Conservation (phyloP, 2,329 filamentous ascomycete genomes). For the Calonectria naviculata region DNA sequence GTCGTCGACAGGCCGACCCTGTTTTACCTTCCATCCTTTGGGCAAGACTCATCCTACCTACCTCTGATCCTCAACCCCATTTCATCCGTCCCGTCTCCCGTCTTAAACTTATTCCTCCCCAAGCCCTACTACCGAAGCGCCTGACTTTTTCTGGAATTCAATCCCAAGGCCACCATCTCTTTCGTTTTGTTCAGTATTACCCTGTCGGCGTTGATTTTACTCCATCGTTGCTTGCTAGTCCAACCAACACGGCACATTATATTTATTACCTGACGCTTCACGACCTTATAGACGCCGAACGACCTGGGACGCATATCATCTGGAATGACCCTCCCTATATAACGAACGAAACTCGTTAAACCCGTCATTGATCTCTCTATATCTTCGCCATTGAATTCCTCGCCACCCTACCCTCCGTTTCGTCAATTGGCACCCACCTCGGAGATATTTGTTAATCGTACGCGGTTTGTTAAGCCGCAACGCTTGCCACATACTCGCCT, state of each 20-base stretch:
- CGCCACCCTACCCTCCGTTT: background rate
- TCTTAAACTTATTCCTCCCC: constrained; percentile 23
- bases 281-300: background rate
- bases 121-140: constrained; percentile 27
- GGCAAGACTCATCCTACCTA: constrained; percentile 39
- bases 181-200: constrained; percentile 12
- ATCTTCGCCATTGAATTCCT: background rate
- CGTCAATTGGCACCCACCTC: background rate
- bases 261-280: constrained; percentile 1
- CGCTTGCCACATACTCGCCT: constrained; percentile 6
- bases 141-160: constrained; percentile 26
- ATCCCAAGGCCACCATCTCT: constrained; percentile 11
- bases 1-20: constrained; percentile 32
- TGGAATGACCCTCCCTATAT: constrained; percentile 7
- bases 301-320: constrained; percentile 4
- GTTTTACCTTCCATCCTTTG: constrained; percentile 34
- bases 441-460: background rate
- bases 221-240: background rate
- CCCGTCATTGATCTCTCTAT: background rate
- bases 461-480: background rate
- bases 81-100: constrained; percentile 30
- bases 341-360: background rate
- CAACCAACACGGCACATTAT: background rate
- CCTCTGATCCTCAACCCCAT: constrained; percentile 40
- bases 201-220: constrained; percentile 20